Evolutionary conservation across 345 rosid species (phyloP).

Genomic region (Camelina hispida): DNA sequence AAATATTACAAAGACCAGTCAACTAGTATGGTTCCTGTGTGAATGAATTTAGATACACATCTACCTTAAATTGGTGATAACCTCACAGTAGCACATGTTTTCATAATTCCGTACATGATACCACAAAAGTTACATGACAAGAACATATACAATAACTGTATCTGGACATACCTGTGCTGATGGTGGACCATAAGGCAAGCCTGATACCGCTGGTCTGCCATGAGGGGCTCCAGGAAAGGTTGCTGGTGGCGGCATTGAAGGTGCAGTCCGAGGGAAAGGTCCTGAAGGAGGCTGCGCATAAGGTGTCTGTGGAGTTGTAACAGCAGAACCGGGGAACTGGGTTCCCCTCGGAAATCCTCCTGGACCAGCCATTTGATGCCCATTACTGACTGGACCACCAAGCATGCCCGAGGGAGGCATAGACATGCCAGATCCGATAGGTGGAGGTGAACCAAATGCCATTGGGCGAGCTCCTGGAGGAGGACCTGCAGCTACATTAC

Average conservation of each 20-base stretch:
- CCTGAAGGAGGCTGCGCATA: slow-evolving; percentile 57
- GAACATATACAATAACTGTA: slow-evolving; percentile 47
- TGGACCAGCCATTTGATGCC: slow-evolving; percentile 50
- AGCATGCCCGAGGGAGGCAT: slow-evolving; percentile 46
- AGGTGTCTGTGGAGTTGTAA: slow-evolving; percentile 51
- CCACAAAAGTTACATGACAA: slow-evolving; percentile 27
- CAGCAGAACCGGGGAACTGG: slow-evolving; percentile 50
- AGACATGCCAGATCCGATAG: slow-evolving; percentile 49
- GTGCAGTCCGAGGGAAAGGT: slow-evolving; percentile 46
- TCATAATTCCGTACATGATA: slow-evolving; percentile 9
- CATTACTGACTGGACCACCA: slow-evolving; percentile 55
- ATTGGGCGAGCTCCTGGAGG: slow-evolving; percentile 57
- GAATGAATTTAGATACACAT: neutral
- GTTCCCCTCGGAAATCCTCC: slow-evolving; percentile 50
- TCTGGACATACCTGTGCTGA: slow-evolving; percentile 55
- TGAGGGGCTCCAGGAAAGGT: slow-evolving; percentile 58
- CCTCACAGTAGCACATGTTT: slow-evolving; percentile 18
- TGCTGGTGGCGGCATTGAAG: slow-evolving; percentile 50
- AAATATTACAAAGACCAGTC: neutral
- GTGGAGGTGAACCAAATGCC: slow-evolving; percentile 51
- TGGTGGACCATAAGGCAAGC: slow-evolving; percentile 72
- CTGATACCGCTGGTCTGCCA: slow-evolving; percentile 52
- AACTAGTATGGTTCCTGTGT: slow-evolving; percentile 21
- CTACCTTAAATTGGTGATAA: neutral
- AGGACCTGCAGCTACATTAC: slow-evolving; percentile 49